A percentile compares a stretch with the other conserved stretches of the same genome.
Conservation (phyloP, 1,284 basidiomycete genomes). For the Moniliophthora roreri region DNA sequence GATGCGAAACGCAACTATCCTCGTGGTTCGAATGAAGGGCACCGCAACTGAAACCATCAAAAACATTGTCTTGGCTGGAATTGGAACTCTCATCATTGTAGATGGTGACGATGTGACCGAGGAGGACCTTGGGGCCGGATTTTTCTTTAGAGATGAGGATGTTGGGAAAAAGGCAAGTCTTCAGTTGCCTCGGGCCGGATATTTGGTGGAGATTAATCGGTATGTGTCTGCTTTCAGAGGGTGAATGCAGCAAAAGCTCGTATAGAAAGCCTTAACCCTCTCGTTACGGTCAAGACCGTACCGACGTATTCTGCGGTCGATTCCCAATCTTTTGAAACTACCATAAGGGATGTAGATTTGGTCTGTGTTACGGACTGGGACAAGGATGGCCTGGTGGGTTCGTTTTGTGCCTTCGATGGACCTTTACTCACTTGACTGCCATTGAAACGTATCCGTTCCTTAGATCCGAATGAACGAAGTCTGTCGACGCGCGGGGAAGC, state of each 20-base stretch:
- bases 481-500: slow-evolving; percentile 69
- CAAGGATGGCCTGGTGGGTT: slow-evolving; percentile 67
- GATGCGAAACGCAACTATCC: slow-evolving; percentile 92
- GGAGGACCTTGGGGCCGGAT: slow-evolving; percentile 89
- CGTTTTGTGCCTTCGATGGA: slow-evolving; percentile 11
- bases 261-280: slow-evolving; percentile 89
- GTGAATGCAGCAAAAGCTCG: slow-evolving; percentile 82
- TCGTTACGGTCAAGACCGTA: slow-evolving; percentile 78
- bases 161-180: slow-evolving; percentile 78
- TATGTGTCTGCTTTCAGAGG: slow-evolving; percentile 50
- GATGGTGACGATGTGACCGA: slow-evolving; percentile 62
- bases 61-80: slow-evolving; percentile 84
- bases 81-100: slow-evolving; percentile 70
- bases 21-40: slow-evolving; percentile 81
- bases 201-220: slow-evolving; percentile 38
- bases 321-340: slow-evolving; percentile 52
- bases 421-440: slow-evolving; percentile 11
- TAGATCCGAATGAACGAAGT: slow-evolving; percentile 79
- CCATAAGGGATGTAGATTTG: slow-evolving; percentile 71
- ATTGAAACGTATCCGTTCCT: neutral
- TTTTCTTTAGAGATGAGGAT: slow-evolving; percentile 93
- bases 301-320: slow-evolving; percentile 52
- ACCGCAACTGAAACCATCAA: slow-evolving; percentile 96
- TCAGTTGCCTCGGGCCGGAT: slow-evolving; percentile 25
- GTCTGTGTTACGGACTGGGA: slow-evolving; percentile 83